phyloP scores from a whole-genome alignment of 1,139 yeast genomes.

The Pichia sp. region DNA sequence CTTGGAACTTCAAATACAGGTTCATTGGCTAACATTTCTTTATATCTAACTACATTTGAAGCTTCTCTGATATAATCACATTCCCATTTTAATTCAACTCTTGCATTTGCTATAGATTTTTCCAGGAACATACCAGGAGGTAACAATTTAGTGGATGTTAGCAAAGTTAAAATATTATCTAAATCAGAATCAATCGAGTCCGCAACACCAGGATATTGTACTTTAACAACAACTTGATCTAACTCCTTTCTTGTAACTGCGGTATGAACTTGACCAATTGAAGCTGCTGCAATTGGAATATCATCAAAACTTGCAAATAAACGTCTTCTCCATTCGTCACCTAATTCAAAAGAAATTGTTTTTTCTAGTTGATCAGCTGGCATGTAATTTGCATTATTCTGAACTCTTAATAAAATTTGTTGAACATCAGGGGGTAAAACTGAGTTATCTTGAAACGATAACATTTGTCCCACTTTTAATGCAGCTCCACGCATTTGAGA shows the following conservation, averaged over 20 bases:
- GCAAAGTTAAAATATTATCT: constrained; percentile 70
- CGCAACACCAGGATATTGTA: constrained; percentile 97
- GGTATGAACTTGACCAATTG: constrained; percentile 92
- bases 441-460: constrained; percentile 86
- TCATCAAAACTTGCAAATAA: constrained; percentile 71
- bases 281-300: constrained; percentile 94
- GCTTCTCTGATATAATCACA: constrained; percentile 95
- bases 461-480: constrained; percentile 87
- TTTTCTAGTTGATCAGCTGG: constrained; percentile 83
- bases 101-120: constrained; percentile 86
- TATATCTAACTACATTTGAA: constrained; percentile 62
- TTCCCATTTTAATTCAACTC: constrained; percentile 94
- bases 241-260: constrained; percentile 53
- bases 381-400: constrained; percentile 94
- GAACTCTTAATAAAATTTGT: constrained; percentile 73
- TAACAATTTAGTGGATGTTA: constrained; percentile 78
- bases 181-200: constrained; percentile 90
- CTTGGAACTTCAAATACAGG: constrained; percentile 72
- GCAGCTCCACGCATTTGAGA: constrained; percentile 99
- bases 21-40: constrained; percentile 56
- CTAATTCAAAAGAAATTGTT: constrained; percentile 69
- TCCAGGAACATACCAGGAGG: constrained; percentile 93
- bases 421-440: constrained; percentile 83
- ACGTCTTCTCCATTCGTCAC: constrained; percentile 68
- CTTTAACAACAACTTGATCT: constrained; percentile 82